Evolutionary conservation across 306 rosid genomes (phyloP).

Genomic region (Quercus glauca): DNA sequence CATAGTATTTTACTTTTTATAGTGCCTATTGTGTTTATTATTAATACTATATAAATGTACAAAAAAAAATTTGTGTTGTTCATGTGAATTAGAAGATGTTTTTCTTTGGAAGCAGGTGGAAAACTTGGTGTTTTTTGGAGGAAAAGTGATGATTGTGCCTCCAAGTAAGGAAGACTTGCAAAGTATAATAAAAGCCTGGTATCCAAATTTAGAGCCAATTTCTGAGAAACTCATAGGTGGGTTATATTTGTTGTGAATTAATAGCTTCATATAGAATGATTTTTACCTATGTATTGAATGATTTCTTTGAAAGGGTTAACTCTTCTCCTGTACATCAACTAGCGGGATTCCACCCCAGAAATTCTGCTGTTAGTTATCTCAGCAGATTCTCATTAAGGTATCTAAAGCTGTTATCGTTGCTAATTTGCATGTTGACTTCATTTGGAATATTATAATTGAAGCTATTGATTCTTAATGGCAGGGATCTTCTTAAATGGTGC

Average conservation of each 20-base stretch:
- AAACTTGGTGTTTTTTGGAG: conserved; percentile 67
- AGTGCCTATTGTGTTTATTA: background rate
- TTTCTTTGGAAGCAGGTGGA: conserved; percentile 48
- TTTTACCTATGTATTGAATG: background rate
- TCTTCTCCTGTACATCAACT: conserved; percentile 32
- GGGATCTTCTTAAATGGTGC: conserved; percentile 98
- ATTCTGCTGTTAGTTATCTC: conserved; percentile 32
- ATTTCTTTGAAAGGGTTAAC: conserved; percentile 49
- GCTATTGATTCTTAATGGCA: conserved; percentile 33
- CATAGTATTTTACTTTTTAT: background rate
- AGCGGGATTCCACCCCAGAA: conserved; percentile 40
- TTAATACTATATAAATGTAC: background rate
- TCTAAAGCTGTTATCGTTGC: conserved; percentile 1
- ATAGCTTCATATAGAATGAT: conserved; percentile 2
- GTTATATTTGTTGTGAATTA: background rate
- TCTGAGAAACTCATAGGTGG: conserved; percentile 59
- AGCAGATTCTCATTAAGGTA: conserved; percentile 81
- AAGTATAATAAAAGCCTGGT: conserved; percentile 51
- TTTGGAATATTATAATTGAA: background rate
- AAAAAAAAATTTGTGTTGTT: background rate
- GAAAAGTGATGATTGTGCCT: conserved; percentile 64
- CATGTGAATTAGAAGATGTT: conserved; percentile 5
- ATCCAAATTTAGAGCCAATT: conserved; percentile 57
- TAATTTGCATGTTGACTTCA: background rate
- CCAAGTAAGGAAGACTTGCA: conserved; percentile 58